Evolutionary conservation across 192 early-diverging fungal species (phyloP).

Genomic region (Podila minutissima): DNA sequence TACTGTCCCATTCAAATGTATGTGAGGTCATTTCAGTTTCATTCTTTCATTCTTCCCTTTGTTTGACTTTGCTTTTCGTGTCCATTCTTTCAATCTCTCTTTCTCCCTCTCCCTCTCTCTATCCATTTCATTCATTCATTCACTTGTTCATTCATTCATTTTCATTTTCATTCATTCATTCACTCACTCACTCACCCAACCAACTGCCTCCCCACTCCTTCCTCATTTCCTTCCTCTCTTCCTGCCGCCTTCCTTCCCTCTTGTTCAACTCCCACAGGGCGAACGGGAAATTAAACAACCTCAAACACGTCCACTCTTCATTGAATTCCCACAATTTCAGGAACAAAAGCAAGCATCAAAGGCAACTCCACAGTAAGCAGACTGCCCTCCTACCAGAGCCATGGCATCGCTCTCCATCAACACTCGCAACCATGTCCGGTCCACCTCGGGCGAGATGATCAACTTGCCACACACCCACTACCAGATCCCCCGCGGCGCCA

Average conservation of each 20-base stretch:
- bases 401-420: slow-evolving; percentile 47
- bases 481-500: slow-evolving; percentile 39
- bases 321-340: background rate
- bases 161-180: background rate
- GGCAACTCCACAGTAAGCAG: background rate
- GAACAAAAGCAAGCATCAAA: background rate
- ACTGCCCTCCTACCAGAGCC: background rate
- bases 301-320: too few species aligned
- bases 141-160: slow-evolving; percentile 1
- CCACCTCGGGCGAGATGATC: slow-evolving; percentile 48
- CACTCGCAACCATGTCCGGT: slow-evolving; percentile 37
- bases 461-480: slow-evolving; percentile 31
- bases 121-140: background rate
- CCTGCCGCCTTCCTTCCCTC: background rate
- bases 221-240: background rate
- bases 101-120: background rate
- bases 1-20: too few species aligned
- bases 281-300: too few species aligned
- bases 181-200: background rate
- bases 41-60: background rate
- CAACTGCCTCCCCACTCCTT: background rate
- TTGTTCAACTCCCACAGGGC: too few species aligned
- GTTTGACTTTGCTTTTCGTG: background rate
- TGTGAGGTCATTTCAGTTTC: too few species aligned
- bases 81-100: background rate